Percentiles rank a stretch among this genome's conserved stretches.
Conservation (phyloP, 768 basidiomycete species). For the Xanthoconium stramineum region DNA sequence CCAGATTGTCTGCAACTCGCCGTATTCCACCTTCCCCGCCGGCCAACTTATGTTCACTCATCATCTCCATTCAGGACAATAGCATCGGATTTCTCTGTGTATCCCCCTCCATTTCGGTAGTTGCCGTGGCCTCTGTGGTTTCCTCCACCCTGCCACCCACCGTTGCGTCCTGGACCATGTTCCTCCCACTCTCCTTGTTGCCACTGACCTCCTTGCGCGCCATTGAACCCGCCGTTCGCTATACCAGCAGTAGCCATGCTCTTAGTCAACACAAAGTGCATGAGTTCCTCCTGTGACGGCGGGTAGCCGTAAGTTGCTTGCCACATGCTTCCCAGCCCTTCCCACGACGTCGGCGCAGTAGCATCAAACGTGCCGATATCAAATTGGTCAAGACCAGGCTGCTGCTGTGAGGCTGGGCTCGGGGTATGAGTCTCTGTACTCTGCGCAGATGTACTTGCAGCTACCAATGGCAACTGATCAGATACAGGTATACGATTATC, state of each 20-base stretch:
- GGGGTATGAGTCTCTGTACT: constrained; percentile 31
- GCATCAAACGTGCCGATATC: constrained; percentile 72
- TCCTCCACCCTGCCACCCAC: constrained; percentile 41
- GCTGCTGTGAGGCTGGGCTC: constrained; percentile 39
- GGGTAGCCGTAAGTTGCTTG: constrained; percentile 59
- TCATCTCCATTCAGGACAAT: constrained; percentile 54
- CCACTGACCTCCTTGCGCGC: constrained; percentile 24
- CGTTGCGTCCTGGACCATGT: constrained; percentile 34
- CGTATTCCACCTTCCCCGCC: constrained; percentile 51
- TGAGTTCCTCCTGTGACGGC: constrained; percentile 73
- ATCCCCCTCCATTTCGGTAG: constrained; percentile 40
- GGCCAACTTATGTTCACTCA: neutral
- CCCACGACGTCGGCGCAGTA: constrained; percentile 72
- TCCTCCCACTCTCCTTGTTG: constrained; percentile 22
- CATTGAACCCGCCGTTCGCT: constrained; percentile 13
- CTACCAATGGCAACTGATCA: constrained; percentile 41
- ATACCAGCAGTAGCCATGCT: constrained; percentile 21
- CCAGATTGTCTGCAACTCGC: constrained; percentile 56
- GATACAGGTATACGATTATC: constrained; percentile 47
- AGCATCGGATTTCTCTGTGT: constrained; percentile 33
- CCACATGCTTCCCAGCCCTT: constrained; percentile 79
- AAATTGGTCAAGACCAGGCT: constrained; percentile 62
- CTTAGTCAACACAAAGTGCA: constrained; percentile 63
- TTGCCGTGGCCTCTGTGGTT: constrained; percentile 43
- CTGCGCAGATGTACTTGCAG: constrained; percentile 56